phyloP scores from a whole-genome alignment of 805 yeast genomes.

The Yamadazyma philogaea region DNA sequence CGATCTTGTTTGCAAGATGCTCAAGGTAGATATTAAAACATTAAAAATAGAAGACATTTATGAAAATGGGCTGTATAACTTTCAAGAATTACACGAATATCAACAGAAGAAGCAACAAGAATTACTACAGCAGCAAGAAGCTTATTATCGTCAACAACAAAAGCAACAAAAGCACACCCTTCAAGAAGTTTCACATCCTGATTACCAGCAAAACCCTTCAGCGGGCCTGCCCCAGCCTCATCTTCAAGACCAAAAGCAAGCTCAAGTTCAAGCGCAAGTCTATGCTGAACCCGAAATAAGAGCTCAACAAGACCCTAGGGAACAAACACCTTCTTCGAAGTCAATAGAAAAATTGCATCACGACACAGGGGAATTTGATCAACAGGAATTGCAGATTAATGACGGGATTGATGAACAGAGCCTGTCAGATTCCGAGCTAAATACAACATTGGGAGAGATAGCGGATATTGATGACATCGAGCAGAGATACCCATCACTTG shows the following conservation, averaged over 20 bases:
- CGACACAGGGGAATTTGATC: neutral
- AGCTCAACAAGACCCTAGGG: too few relatives aligned
- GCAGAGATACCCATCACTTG: constrained; percentile 51
- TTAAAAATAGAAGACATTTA: constrained; percentile 43
- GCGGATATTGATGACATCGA: constrained; percentile 45
- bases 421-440: constrained; percentile 12
- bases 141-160: constrained; percentile 41
- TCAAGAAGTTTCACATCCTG: neutral
- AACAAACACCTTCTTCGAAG: too few relatives aligned
- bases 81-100: constrained; percentile 52
- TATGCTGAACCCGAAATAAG: too few relatives aligned
- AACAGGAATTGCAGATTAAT: too few relatives aligned
- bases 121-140: constrained; percentile 32
- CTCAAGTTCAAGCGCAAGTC: neutral
- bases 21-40: constrained; percentile 29
- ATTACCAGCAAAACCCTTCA: too few relatives aligned
- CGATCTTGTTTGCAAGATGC: constrained; percentile 55
- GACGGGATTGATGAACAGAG: neutral
- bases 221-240: too few relatives aligned
- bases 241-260: too few relatives aligned
- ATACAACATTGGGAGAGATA: constrained; percentile 30
- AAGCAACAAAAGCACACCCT: constrained; percentile 12
- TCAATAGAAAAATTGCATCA: neutral
- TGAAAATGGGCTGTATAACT: constrained; percentile 53
- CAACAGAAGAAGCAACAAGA: constrained; percentile 39